These are phyloP conservation scores for Clarireedia paspali DNA, from an alignment of 2,329 filamentous ascomycete species.

Conservation along the genomic window DNA sequence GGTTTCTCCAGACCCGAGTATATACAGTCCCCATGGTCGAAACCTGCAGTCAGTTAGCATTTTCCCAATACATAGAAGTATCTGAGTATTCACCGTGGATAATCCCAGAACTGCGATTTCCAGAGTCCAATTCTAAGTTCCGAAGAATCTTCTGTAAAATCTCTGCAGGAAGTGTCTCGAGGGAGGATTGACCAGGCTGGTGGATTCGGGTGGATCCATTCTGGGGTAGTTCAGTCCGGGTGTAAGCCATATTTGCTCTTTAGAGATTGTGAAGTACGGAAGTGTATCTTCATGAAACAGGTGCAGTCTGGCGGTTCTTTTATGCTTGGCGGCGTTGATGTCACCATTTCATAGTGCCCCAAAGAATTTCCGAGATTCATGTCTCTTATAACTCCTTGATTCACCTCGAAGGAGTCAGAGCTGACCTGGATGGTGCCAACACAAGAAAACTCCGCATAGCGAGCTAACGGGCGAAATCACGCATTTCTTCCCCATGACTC, in stretches of 20 bases:
- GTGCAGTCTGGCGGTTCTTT: not conserved
- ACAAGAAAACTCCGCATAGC: constrained; percentile 1
- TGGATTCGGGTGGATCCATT: not conserved
- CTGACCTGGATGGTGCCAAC: not conserved
- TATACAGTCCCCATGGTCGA: not conserved
- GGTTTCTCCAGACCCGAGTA: constrained; percentile 50
- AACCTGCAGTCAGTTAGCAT: not conserved
- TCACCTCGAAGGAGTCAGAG: not conserved
- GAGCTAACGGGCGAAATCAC: constrained; percentile 3
- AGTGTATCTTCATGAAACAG: not conserved
- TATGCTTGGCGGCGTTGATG: not conserved
- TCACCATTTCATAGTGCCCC: not conserved
- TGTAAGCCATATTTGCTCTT: not conserved
- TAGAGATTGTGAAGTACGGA: not conserved
- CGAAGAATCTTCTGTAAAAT: constrained; percentile 50
- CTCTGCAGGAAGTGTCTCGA: constrained; percentile 62
- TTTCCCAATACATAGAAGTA: not conserved
- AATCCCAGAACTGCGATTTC: not conserved
- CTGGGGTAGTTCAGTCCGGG: not conserved
- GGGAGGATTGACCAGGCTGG: constrained; percentile 33
- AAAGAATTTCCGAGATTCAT: not conserved
- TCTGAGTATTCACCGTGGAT: not conserved
- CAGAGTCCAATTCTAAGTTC: not conserved
- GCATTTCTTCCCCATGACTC: constrained; percentile 4
- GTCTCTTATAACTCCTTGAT: no score